Percentiles rank a stretch among this genome's conserved stretches.
Conservation (phyloP, 768 basidiomycete genomes). For the Psilocybe azurescens region DNA sequence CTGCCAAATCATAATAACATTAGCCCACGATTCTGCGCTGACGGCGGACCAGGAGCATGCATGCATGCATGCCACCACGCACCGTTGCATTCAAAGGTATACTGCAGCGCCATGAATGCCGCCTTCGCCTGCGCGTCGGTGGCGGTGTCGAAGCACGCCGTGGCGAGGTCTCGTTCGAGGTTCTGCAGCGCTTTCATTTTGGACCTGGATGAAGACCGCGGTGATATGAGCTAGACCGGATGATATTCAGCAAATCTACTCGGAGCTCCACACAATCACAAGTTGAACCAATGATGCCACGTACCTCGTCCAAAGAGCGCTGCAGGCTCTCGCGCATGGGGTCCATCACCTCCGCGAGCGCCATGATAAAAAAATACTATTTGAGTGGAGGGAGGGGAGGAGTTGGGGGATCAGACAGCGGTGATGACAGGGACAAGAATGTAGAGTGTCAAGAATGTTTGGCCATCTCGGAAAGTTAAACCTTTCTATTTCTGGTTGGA, state of each 20-base stretch:
- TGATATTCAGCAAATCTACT: neutral
- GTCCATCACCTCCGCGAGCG: conserved; percentile 33
- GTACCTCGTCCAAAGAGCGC: conserved; percentile 72
- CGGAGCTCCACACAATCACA: conserved; percentile 2
- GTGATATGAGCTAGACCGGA: conserved; percentile 61
- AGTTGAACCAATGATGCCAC: conserved; percentile 23
- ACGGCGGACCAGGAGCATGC: too few species aligned
- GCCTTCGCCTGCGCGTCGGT: conserved; percentile 50
- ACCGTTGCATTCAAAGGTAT: conserved; percentile 87
- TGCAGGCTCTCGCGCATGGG: conserved; percentile 54
- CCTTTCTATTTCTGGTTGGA: conserved; percentile 2
- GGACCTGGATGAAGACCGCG: conserved; percentile 54
- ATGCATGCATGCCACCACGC: conserved; percentile 26
- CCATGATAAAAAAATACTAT: conserved; percentile 9
- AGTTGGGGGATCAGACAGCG: neutral
- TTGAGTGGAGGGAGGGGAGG: neutral
- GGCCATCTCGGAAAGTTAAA: neutral
- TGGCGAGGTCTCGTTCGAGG: conserved; percentile 60
- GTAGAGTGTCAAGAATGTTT: conserved; percentile 2
- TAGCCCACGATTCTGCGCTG: neutral
- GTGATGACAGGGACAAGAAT: neutral
- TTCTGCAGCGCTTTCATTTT: conserved; percentile 60
- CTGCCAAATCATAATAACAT: conserved; percentile 37
- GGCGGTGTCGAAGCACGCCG: conserved; percentile 46
- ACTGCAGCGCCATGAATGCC: conserved; percentile 69